A percentile compares a stretch with the other conserved stretches of the same genome.
These are phyloP conservation scores for Colletotrichum graminicola DNA, from an alignment of 2,329 filamentous ascomycete species.

Conservation along the genomic window DNA sequence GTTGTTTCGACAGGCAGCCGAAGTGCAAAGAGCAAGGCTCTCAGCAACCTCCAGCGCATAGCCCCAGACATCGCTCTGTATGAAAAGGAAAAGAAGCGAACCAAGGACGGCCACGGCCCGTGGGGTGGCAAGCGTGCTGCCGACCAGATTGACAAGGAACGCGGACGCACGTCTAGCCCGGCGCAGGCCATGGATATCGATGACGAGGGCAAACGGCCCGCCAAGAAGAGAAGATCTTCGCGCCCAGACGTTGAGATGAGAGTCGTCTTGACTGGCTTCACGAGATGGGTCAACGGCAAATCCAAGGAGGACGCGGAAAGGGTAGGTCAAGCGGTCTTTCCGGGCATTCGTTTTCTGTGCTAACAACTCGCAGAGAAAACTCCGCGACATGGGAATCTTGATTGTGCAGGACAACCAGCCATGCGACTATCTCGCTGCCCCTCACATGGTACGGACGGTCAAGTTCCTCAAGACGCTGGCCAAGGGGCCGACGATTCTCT, in stretches of 20 bases:
- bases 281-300: constrained; percentile 80
- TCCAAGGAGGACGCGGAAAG: constrained; percentile 84
- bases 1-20: constrained; percentile 77
- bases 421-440: constrained; percentile 90
- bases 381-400: constrained; percentile 85
- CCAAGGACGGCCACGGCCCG: constrained; percentile 60
- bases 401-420: constrained; percentile 80
- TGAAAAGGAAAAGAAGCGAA: constrained; percentile 91
- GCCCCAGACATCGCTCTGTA: constrained; percentile 90
- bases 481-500: constrained; percentile 81
- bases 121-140: constrained; percentile 75
- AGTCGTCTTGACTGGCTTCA: constrained; percentile 86
- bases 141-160: constrained; percentile 66
- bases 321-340: constrained; percentile 63
- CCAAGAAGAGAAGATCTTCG: constrained; percentile 73
- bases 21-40: constrained; percentile 88
- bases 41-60: constrained; percentile 80
- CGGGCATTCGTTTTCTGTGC: constrained; percentile 30
- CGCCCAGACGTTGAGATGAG: constrained; percentile 77
- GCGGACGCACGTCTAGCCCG: constrained; percentile 40
- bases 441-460: constrained; percentile 86
- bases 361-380: constrained; percentile 71
- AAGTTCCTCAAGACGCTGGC: constrained; percentile 94
- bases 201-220: constrained; percentile 63
- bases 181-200: constrained; percentile 48